Base-by-base conservation (phyloP, 306 rosid genomes). In the Quercus engelmannii region DNA sequence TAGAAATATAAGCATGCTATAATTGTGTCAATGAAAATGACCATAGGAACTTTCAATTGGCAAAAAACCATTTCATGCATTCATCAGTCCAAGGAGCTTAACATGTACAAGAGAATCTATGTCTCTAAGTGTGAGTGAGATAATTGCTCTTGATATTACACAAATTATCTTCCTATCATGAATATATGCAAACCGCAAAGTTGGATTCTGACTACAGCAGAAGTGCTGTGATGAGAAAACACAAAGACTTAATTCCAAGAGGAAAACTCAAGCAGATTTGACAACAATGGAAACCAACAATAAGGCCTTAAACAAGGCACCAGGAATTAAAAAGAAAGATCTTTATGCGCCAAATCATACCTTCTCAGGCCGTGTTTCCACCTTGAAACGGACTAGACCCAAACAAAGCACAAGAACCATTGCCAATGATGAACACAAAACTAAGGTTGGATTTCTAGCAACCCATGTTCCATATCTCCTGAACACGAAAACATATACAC, bases 291-390 rank as follows among this genome's bases (percentile, higher is more conserved):
- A 8, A 67, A 46, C 43, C 43, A 46, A 67, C 51, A 28, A 63
- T 28, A 63, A 18, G 69, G 43, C 69, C 69, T 15, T 28, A 28
- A 63, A 63, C 21, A 63, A 63, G 30, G 67, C 49, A 43, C 25
- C 23, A 6, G 20, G 76, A 43, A 28, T 41, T 20, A 54, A 31
- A 55, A 46, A 74, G 74, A 77, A 20, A 78, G 14, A 78, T 76
- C 69, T 76, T 65, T 59, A 77, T 13, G 26, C 61, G 55, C 67
- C 25, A n/a, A 78, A 73, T 20, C 67, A 55, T 87, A 93, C 99
- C 93, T 95, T 95, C 85, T 89, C 96, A 59, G 99, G 98, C 64
- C 98, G 85, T 74, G 99, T 93, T 87, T 95, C 99, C 86, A 95
- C 98, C 88, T 90, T 90, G 88, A 93, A 90, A 81, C 83, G 89